Evolutionary conservation across 176 grass and related monocot genomes (phyloP).

Genomic region (Avena insularis): DNA sequence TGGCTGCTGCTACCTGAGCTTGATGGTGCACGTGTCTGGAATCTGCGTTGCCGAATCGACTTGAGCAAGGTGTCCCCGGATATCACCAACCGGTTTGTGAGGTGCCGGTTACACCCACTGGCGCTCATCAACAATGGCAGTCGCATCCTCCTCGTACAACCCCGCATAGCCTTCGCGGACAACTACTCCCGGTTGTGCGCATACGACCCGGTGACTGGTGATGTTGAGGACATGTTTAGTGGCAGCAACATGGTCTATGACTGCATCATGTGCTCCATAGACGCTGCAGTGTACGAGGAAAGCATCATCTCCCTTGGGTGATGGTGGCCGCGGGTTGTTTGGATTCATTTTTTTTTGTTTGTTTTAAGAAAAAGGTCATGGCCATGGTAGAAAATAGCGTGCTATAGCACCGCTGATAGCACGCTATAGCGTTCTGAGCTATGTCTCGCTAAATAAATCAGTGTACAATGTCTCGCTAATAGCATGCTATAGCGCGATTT

Average conservation of each 20-base stretch:
- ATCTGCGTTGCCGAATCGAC: background rate
- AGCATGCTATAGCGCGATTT: no score
- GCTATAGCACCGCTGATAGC: no score
- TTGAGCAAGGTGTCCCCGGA: background rate
- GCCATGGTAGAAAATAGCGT: no score
- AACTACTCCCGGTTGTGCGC: background rate
- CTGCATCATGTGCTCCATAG: background rate
- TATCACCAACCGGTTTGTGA: background rate
- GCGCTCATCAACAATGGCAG: background rate
- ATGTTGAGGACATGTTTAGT: background rate
- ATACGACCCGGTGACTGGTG: background rate
- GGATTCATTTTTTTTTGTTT: no score
- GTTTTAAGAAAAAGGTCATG: no score
- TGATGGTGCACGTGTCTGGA: background rate
- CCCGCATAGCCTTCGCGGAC: background rate
- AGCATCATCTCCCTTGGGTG: background rate
- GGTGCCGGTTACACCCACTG: background rate
- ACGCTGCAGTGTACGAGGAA: constrained; percentile 1
- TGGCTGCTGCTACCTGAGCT: background rate
- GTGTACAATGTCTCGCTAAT: no score
- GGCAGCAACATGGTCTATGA: background rate
- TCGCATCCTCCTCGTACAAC: background rate
- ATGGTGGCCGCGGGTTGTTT: background rate
- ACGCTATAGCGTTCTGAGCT: no score
- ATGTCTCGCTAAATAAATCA: no score